Conservation (phyloP, 176 grass and related monocot genomes). For the Eragrostis curvula region DNA sequence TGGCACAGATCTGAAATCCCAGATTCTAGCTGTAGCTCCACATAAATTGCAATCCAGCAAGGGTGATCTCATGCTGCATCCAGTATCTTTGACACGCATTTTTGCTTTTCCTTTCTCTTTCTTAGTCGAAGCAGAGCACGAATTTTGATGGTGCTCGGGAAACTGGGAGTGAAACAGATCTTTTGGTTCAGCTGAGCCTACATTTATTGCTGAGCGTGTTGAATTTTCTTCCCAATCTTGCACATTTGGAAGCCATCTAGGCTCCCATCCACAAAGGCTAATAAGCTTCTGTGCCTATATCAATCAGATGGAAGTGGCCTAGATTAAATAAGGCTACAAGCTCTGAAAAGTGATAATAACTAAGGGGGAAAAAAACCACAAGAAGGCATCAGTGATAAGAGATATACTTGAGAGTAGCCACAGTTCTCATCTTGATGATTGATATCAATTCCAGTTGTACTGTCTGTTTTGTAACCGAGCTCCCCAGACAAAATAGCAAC, state of each 20-base stretch:
- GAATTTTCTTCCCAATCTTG: constrained; percentile 99
- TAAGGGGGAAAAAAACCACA: constrained; percentile 28
- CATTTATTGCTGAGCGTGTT: constrained; percentile 79
- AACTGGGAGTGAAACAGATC: constrained; percentile 43
- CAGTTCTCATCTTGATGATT: constrained; percentile 62
- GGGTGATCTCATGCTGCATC: constrained; percentile 81
- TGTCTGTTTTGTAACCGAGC: constrained; percentile 57
- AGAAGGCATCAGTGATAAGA: constrained; percentile 35
- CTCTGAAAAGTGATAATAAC: constrained; percentile 34
- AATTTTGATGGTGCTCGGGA: constrained; percentile 53
- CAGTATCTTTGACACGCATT: constrained; percentile 65
- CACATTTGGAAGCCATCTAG: constrained; percentile 97
- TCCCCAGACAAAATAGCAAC: constrained; percentile 75
- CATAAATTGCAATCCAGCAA: constrained; percentile 98
- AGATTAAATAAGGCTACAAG: constrained; percentile 52
- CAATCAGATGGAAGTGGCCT: constrained; percentile 50
- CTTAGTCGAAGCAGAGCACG: constrained; percentile 68
- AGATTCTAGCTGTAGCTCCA: constrained; percentile 89
- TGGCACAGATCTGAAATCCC: constrained; percentile 71
- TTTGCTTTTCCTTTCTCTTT: constrained; percentile 83
- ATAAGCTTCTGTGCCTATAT: constrained; percentile 94
- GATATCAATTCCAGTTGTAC: constrained; percentile 60
- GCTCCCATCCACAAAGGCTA: constrained; percentile 99
- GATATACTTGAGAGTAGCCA: constrained; percentile 79
- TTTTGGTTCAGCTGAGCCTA: constrained; percentile 54